Conservation (phyloP, 1,284 basidiomycete genomes). For the Anthracocystis panici-leucophaei region DNA sequence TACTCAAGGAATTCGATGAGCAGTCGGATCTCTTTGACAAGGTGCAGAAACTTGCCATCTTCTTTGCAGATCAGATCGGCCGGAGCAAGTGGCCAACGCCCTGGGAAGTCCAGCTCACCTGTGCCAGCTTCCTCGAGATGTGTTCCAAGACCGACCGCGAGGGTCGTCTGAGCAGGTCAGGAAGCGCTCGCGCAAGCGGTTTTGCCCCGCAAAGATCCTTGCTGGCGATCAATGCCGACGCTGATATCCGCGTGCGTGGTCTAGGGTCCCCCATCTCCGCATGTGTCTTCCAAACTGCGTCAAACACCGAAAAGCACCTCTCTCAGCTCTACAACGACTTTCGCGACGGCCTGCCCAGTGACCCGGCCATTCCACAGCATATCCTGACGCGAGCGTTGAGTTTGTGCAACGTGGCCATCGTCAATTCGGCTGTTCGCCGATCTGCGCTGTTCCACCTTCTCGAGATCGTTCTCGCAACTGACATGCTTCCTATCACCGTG, state of each 20-base stretch:
- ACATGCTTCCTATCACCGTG: conserved; percentile 75
- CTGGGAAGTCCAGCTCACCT: conserved; percentile 71
- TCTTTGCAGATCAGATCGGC: conserved; percentile 43
- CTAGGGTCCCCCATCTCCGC: conserved; percentile 78
- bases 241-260: conserved; percentile 87
- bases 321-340: conserved; percentile 44
- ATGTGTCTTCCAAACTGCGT: conserved; percentile 71
- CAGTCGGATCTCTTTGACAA: conserved; percentile 41
- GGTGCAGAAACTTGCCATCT: conserved; percentile 35
- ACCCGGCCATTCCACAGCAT: conserved; percentile 76
- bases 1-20: conserved; percentile 15
- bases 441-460: conserved; percentile 88
- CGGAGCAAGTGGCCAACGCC: conserved; percentile 31
- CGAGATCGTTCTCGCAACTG: conserved; percentile 72
- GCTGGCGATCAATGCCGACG: conserved; percentile 72
- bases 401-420: conserved; percentile 85
- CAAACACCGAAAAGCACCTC: conserved; percentile 19
- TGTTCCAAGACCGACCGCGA: conserved; percentile 70
- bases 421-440: conserved; percentile 83
- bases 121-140: conserved; percentile 73
- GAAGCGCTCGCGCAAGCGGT: conserved; percentile 13
- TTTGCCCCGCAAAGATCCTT: conserved; percentile 20
- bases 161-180: conserved; percentile 11
- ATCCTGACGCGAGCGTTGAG: conserved; percentile 84
- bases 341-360: conserved; percentile 34